Evolutionary conservation across 768 basidiomycete genomes (phyloP).

Genomic region (Ephemerocybe angulata): DNA sequence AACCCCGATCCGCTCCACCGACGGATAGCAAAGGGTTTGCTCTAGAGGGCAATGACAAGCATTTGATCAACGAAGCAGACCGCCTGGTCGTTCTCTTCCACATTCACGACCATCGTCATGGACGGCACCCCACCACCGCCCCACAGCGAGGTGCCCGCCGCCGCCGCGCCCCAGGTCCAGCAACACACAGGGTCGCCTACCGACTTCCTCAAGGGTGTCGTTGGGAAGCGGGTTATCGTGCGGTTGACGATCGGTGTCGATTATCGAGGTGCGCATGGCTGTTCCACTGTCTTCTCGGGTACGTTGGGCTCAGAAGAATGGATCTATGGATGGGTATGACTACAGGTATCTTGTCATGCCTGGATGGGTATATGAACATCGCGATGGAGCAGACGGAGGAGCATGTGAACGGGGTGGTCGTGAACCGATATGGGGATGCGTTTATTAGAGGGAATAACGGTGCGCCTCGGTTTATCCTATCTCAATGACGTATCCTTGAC

Average conservation of each 20-base stretch:
- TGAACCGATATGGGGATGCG: conserved; percentile 90
- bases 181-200: conserved; percentile 74
- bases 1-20: no score
- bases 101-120: not conserved
- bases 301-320: no score
- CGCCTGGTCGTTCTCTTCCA: no score
- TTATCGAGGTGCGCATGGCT: conserved; percentile 66
- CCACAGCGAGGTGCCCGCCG: not conserved
- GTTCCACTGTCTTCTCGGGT: not conserved
- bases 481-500: not conserved
- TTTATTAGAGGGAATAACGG: conserved; percentile 96
- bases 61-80: no score
- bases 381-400: conserved; percentile 97
- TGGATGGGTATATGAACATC: conserved; percentile 99
- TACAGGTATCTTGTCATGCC: conserved; percentile 84
- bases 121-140: not conserved
- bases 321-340: not conserved
- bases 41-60: no score
- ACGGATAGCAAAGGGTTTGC: no score
- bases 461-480: conserved; percentile 23
- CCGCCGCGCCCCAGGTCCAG: not conserved
- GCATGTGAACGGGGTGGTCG: conserved; percentile 81
- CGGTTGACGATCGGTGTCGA: conserved; percentile 89
- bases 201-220: conserved; percentile 91
- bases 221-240: conserved; percentile 94